phyloP scores from a whole-genome alignment of 495 filamentous ascomycete genomes.

The Diplogelasinospora grovesii region DNA sequence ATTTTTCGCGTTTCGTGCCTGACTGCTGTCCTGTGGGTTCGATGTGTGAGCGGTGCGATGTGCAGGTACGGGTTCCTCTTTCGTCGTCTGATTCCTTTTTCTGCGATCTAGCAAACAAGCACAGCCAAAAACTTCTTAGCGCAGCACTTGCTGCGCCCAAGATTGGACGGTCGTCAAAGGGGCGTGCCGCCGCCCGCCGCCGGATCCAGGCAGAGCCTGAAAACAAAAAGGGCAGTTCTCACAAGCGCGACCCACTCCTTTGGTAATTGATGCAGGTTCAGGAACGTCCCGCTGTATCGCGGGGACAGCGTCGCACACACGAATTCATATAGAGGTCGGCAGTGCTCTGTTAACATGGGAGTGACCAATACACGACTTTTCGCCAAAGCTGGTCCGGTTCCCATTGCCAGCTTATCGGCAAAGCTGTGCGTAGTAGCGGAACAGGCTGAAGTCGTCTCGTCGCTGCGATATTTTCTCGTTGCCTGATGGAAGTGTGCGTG shows the following conservation, averaged over 20 bases:
- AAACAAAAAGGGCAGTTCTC: not conserved
- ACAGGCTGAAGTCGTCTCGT: not conserved
- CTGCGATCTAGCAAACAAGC: too few species aligned
- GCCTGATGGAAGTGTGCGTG: too few species aligned
- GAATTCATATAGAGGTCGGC: too few species aligned
- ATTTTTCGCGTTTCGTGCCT: too few species aligned
- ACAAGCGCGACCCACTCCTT: not conserved
- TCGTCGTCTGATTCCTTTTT: conserved; percentile 4
- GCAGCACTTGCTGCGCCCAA: not conserved
- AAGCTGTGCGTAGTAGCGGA: not conserved
- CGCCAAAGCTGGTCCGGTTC: too few species aligned
- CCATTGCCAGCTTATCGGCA: not conserved
- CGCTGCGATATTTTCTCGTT: not conserved
- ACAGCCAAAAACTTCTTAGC: too few species aligned
- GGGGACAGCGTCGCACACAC: too few species aligned
- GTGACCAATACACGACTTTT: too few species aligned
- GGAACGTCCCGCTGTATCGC: not conserved
- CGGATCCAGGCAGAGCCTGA: not conserved
- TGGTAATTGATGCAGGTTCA: not conserved
- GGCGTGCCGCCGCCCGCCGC: not conserved
- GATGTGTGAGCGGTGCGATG: conserved; percentile 16
- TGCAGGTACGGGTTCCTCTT: conserved; percentile 24
- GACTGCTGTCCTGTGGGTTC: too few species aligned
- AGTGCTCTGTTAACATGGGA: not conserved
- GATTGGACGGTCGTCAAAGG: not conserved